phyloP scores from a whole-genome alignment of 495 filamentous ascomycete species.

The Friedmanniomyces simplex region DNA sequence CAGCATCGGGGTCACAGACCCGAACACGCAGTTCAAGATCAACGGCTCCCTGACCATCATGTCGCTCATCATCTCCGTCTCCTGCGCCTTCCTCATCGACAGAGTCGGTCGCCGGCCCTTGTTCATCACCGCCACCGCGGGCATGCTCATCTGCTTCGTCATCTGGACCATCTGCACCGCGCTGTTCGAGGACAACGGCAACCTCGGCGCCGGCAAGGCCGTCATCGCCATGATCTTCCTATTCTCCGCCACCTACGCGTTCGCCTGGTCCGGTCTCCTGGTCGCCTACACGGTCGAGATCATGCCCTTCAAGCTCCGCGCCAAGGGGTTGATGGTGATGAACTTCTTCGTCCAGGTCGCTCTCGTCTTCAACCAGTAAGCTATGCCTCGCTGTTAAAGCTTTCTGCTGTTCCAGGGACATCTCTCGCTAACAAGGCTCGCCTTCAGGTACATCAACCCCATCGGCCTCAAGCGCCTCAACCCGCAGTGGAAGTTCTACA shows the following conservation, averaged over 20 bases:
- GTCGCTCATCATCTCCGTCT: constrained; percentile 12
- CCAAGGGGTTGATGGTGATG: constrained; percentile 53
- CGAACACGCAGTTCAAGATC: constrained; percentile 3
- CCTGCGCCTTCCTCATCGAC: constrained; percentile 12
- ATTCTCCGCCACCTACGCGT: constrained; percentile 23
- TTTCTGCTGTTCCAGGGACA: no score
- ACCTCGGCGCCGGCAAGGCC: constrained; percentile 49
- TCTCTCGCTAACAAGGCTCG: not conserved
- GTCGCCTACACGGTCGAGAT: constrained; percentile 51
- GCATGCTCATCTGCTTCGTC: constrained; percentile 17
- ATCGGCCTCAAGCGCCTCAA: constrained; percentile 26
- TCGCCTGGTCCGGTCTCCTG: constrained; percentile 39
- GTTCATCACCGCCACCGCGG: constrained; percentile 12
- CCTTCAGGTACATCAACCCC: constrained; percentile 3
- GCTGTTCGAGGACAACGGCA: constrained; percentile 23
- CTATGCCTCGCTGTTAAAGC: no score
- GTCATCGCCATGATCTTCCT: constrained; percentile 36
- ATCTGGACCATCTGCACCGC: constrained; percentile 23
- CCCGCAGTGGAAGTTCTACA: constrained; percentile 48
- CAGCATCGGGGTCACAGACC: constrained; percentile 41
- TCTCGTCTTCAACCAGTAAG: constrained; percentile 43
- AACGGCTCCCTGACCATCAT: constrained; percentile 12
- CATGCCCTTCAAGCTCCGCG: constrained; percentile 54
- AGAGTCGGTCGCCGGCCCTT: constrained; percentile 14
- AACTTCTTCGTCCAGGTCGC: constrained; percentile 28